Evolutionary conservation across 1,284 basidiomycete genomes (phyloP).

Genomic region (Rhodofomes roseus): DNA sequence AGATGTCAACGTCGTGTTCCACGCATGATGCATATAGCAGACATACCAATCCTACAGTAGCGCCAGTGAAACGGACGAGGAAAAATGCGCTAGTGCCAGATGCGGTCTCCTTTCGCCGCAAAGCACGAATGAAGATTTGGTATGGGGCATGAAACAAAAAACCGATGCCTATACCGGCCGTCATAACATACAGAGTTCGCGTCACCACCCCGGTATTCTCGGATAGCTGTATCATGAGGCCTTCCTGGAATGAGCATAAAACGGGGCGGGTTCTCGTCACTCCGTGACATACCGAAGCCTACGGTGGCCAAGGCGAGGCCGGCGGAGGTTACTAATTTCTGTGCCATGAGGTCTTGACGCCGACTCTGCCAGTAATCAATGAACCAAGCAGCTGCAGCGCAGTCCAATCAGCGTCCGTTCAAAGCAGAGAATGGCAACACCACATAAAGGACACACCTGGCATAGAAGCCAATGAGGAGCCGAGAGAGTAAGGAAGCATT

Average conservation of each 20-base stretch:
- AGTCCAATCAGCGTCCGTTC: background rate
- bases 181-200: constrained; percentile 56
- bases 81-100: constrained; percentile 80
- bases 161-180: constrained; percentile 74
- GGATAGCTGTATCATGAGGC: constrained; percentile 59
- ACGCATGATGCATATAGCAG: background rate
- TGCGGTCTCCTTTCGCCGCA: constrained; percentile 64
- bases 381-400: constrained; percentile 56
- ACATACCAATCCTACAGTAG: constrained; percentile 72
- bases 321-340: constrained; percentile 55
- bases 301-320: constrained; percentile 62
- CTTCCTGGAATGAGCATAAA: constrained; percentile 31
- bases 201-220: constrained; percentile 41
- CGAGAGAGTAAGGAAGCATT: constrained; percentile 77
- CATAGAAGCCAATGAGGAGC: constrained; percentile 76
- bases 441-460: constrained; percentile 34
- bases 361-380: constrained; percentile 60
- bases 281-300: constrained; percentile 62
- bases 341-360: constrained; percentile 54
- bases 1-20: background rate
- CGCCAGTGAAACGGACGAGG: constrained; percentile 78
- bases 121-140: constrained; percentile 64
- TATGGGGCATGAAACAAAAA: constrained; percentile 81
- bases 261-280: constrained; percentile 7
- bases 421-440: background rate